Evolutionary conservation across 2,329 filamentous ascomycete genomes (phyloP), one percentile per base, ranked within the genome.

Genomic region (Nemania bipapillata): DNA sequence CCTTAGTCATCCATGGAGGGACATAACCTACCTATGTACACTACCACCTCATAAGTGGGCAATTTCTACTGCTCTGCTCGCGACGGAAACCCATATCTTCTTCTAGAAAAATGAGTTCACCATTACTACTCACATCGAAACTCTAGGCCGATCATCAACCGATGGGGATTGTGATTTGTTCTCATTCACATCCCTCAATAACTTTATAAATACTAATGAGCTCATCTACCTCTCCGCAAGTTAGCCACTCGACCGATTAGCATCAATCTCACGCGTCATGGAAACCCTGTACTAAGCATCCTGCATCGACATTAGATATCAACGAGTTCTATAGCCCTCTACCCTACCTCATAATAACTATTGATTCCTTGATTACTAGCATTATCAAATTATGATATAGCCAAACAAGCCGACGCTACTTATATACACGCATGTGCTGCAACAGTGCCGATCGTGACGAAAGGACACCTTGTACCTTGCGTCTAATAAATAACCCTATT

Each of bases 401-500:
- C 17, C 8, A 58, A 62, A n/a, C 24, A 66, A 26, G 24, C 47
- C 57, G 37, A 35, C 53, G 55, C n/a, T 12, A 26, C 30, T 17
- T 56, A n/a, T 26, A 32, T 26, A 9, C 20, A 50, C 2, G 42
- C 7, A 6, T n/a, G 26, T 53, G 55, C 20, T 49, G 17, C 32
- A 52, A n/a, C 47, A 11, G 42, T 49, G 17, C 30, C 42, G 24
- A 59, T 28, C 11, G 26, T 32, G 32, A 60, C 50, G 28, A 63
- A 56, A 52, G 12, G 42, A 7, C 4, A 15, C 7, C 15, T 54
- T 40, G 20, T 35, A 15, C 45, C 32, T 26, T 40, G 42, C 35
- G 20, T 45, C 37, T 35, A 11, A 59, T 24, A 50, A 57, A 15
- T 45, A 55, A 57, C 40, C 40, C 47, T 42, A 58, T 58, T 65